Base-by-base conservation (phyloP, 2,329 filamentous ascomycete genomes). In the Tolypocladium cylindrosporum region DNA sequence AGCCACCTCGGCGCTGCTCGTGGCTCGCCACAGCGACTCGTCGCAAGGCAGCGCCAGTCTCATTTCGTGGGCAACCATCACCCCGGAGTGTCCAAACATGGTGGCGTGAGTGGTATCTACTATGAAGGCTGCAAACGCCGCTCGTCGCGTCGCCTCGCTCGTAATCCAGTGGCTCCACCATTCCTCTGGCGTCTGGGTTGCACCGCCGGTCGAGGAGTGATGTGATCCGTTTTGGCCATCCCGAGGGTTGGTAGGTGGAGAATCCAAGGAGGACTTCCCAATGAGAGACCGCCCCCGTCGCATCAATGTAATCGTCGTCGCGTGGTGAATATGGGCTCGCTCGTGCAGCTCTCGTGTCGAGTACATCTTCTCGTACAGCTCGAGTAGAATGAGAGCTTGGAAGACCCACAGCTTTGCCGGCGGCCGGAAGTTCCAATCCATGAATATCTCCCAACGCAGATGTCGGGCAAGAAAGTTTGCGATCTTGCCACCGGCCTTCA, bases 301-400 rank as follows among this genome's bases (percentile, higher is more conserved):
- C 93, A 99, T 97, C 59, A 97, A 77, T 0, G 92, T 96, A 62
- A 99, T 85, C 0, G 92, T 97, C 0, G 93, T 97, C 16, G 93
- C 93, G 69, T 99, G 94, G 67, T 97, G 93, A 52, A 97, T 96
- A 66, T 97, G 93, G 1, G 93, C 93, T 63, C 94, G 83, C 73
- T 99, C 94, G 71, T 99, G 94, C 39, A 97, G 77, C 59, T 90
- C 87, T 62, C 92, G 83, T 0, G 93, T 96, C 43, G 91, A 94
- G 71, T 93, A 97, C 89, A 96, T 94, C 78, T 99, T 99, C 75
- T 99, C 94, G 67, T 96, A 97, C 0, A 96, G 77, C 70, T 99
- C 94, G 14, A 97, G 79, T 6, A 97, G 79, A 5, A 97, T 78
- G 55, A 97, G 76, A 1, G 93, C 87, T 70, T 97, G 94, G 74